Evolutionary conservation across 2,329 filamentous ascomycete genomes (phyloP), one percentile per base, ranked within the genome.

Genomic region (Ophiostoma himal-ulmi): DNA sequence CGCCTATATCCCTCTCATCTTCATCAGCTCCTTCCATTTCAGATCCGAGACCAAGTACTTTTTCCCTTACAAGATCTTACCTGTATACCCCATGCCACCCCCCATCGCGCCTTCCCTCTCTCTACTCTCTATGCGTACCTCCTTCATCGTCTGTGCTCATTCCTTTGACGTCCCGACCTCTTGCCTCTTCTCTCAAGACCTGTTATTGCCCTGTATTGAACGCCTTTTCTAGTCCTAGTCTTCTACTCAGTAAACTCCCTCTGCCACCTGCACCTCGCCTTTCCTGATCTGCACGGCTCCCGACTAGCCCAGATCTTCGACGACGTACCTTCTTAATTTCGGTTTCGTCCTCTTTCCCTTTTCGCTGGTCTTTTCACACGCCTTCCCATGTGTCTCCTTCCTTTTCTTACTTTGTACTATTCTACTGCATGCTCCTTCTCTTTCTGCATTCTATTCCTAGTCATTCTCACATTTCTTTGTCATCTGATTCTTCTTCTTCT

Each of bases 291-390:
- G 65, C 65, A 67, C 65, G 65, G 65, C 65, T 67, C 64, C 64
- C 65, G 65, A 67, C 65, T 67, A 67, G 65, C 65, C 65, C 65
- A 67, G 65, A 67, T 67, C 65, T 67, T 67, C 36, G 65, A 67
- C 65, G 39, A 66, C 64, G 65, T 67, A 48, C 65, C 65, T 67
- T 65, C 36, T 22, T 48, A 44, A 67, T 67, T 67, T 67, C 39
- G 65, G 65, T 48, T 41, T 67, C 37, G 65, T 34, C 37, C 65
- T 39, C 36, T 65, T 22, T 65, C 36, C 17, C 20, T 34, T 65
- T 39, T 30, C 17, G 11, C 13, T 34, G 41, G 41, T 5, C 37
- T 44, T 44, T 3, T 44, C 5, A 44, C 41, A 39, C 37, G 30
- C 30, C 26, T 52, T 26, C n/a, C 52, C 8, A 6, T 54, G 8